Evolutionary conservation across 2,329 filamentous ascomycete species (phyloP).

Genomic region (Mycosphaerella sp.): DNA sequence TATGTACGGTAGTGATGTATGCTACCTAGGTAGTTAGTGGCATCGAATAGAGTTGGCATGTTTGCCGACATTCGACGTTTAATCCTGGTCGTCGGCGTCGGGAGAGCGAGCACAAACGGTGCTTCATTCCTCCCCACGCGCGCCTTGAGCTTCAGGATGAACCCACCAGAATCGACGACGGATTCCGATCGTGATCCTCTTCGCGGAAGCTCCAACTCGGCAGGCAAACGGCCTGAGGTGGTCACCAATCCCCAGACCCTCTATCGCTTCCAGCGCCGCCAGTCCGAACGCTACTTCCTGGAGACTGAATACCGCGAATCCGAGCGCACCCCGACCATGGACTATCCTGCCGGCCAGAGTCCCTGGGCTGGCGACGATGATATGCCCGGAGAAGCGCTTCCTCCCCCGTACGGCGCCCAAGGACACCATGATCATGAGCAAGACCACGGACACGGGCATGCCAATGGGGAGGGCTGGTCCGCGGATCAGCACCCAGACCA

Average conservation of each 20-base stretch:
- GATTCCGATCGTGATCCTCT: neutral
- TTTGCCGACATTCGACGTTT: neutral
- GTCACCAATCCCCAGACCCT: conserved; percentile 16
- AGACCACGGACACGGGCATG: conserved; percentile 13
- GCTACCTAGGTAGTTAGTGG: too few relatives aligned
- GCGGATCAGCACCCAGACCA: conserved; percentile 37
- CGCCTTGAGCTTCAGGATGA: neutral
- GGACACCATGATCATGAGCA: conserved; percentile 9
- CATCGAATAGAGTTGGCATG: neutral
- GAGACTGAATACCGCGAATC: conserved; percentile 31
- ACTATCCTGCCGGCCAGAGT: conserved; percentile 57
- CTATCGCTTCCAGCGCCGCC: conserved; percentile 34
- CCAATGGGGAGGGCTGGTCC: conserved; percentile 19
- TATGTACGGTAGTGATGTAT: too few relatives aligned
- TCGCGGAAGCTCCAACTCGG: conserved; percentile 11
- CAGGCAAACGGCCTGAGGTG: conserved; percentile 21
- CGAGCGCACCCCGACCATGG: conserved; percentile 47
- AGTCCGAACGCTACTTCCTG: conserved; percentile 32
- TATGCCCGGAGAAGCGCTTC: conserved; percentile 26
- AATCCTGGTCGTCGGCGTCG: neutral
- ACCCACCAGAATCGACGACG: neutral
- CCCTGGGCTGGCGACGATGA: conserved; percentile 54
- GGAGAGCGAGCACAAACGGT: neutral
- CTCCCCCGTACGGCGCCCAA: conserved; percentile 25
- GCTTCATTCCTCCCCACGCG: neutral